Conservation (phyloP, 805 yeast species). For the Millerozyma acaciae region DNA sequence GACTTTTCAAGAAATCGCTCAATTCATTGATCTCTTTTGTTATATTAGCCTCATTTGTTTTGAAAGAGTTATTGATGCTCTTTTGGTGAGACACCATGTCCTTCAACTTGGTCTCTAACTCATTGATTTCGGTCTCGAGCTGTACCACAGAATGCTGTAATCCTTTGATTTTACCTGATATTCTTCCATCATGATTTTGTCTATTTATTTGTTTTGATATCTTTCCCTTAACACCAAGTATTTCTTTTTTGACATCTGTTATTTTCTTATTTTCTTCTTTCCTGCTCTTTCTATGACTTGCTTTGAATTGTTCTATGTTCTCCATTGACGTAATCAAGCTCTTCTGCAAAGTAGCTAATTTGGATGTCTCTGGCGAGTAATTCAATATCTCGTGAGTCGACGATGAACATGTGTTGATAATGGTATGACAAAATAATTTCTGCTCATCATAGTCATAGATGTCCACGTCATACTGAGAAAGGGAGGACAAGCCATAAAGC, state of each 20-base stretch:
- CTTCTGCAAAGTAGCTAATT: constrained; percentile 29
- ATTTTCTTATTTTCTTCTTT: constrained; percentile 35
- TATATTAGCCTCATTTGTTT: constrained; percentile 17
- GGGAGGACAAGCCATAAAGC: constrained; percentile 35
- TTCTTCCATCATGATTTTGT: constrained; percentile 25
- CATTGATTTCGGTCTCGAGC: constrained; percentile 31
- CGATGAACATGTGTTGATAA: constrained; percentile 28
- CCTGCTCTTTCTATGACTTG: constrained; percentile 28
- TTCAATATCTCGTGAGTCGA: constrained; percentile 18
- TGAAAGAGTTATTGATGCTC: constrained; percentile 10
- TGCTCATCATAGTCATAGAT: constrained; percentile 13
- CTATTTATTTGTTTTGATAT: constrained; percentile 26
- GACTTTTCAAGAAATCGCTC: constrained; percentile 17
- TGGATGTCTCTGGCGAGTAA: constrained; percentile 23
- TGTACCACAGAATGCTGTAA: constrained; percentile 37
- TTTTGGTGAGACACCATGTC: constrained; percentile 12
- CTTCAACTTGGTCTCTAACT: constrained; percentile 16
- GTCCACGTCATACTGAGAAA: constrained; percentile 34
- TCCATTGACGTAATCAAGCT: constrained; percentile 30
- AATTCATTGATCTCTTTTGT: constrained; percentile 18
- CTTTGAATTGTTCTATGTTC: constrained; percentile 19
- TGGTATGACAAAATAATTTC: constrained; percentile 16
- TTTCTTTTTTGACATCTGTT: constrained; percentile 28
- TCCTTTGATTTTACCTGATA: constrained; percentile 36
- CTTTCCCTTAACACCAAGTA: constrained; percentile 28